Conservation (phyloP, 495 filamentous ascomycete genomes). For the Jackrogersella minutella region DNA sequence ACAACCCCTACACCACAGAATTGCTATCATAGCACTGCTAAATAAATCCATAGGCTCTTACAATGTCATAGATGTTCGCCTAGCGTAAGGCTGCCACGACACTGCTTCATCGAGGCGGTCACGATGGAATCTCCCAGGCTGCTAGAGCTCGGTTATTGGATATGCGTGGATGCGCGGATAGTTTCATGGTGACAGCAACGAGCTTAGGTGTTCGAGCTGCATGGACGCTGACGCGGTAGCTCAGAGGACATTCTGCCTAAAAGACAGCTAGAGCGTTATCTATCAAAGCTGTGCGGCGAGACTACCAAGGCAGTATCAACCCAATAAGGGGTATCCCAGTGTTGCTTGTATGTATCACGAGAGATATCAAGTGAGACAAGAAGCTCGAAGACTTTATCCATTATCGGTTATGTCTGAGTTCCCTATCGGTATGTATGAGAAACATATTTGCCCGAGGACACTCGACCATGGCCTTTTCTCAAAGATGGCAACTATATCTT, state of each 20-base stretch:
- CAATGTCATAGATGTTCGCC: not conserved
- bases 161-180: not conserved
- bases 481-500: too few species aligned
- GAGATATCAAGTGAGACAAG: not conserved
- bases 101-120: not conserved
- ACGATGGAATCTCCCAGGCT: not conserved
- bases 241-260: not conserved
- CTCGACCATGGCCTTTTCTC: too few species aligned
- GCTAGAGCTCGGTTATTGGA: not conserved
- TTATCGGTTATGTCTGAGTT: not conserved
- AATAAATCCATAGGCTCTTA: not conserved
- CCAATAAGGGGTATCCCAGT: not conserved
- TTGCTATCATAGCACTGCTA: not conserved
- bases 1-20: not conserved
- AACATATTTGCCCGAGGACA: too few species aligned
- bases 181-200: not conserved
- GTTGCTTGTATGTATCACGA: not conserved
- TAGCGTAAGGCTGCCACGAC: not conserved
- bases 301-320: not conserved
- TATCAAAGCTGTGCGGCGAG: not conserved
- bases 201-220: not conserved
- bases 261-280: not conserved
- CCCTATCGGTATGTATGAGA: not conserved
- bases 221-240: not conserved
- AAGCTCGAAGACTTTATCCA: not conserved